phyloP scores from a whole-genome alignment of 805 yeast genomes.

The Martiniozyma abietophila region DNA sequence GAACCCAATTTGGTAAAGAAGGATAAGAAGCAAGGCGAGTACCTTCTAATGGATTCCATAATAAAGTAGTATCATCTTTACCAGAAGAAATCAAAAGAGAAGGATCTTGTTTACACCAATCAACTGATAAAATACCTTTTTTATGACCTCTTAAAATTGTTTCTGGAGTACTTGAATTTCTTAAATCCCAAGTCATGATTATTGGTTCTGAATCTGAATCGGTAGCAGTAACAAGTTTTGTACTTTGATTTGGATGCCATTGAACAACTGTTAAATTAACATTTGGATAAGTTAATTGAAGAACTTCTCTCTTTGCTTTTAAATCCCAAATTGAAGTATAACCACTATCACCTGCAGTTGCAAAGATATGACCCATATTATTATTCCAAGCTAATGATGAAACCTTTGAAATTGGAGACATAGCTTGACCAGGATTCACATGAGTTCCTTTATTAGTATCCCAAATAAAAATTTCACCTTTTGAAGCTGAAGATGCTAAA shows the following conservation, averaged over 20 bases:
- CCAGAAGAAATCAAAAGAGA: slow-evolving; percentile 80
- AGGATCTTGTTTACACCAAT: slow-evolving; percentile 87
- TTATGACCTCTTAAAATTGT: slow-evolving; percentile 66
- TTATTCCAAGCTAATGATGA: slow-evolving; percentile 85
- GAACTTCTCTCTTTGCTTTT: slow-evolving; percentile 76
- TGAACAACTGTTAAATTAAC: slow-evolving; percentile 73
- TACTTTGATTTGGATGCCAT: slow-evolving; percentile 91
- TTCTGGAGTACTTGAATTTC: slow-evolving; percentile 91
- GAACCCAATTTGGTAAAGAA: slow-evolving; percentile 88
- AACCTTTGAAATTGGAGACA: slow-evolving; percentile 75
- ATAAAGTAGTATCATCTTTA: slow-evolving; percentile 73
- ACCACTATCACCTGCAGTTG: slow-evolving; percentile 79
- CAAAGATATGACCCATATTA: slow-evolving; percentile 74
- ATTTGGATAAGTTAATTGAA: slow-evolving; percentile 69
- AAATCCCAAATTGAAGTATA: slow-evolving; percentile 92
- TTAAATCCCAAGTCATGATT: slow-evolving; percentile 85
- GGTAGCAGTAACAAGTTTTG: slow-evolving; percentile 81
- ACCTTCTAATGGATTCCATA: slow-evolving; percentile 86
- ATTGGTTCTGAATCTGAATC: slow-evolving; percentile 73
- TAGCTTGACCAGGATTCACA: slow-evolving; percentile 63
- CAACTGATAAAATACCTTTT: slow-evolving; percentile 81
- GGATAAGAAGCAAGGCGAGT: slow-evolving; percentile 78
- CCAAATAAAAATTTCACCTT: slow-evolving; percentile 87
- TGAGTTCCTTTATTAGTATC: slow-evolving; percentile 58
- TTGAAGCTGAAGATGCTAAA: slow-evolving; percentile 80